phyloP scores from a whole-genome alignment of 2,329 filamentous ascomycete genomes.

The Ceratocystis eucalypticola region DNA sequence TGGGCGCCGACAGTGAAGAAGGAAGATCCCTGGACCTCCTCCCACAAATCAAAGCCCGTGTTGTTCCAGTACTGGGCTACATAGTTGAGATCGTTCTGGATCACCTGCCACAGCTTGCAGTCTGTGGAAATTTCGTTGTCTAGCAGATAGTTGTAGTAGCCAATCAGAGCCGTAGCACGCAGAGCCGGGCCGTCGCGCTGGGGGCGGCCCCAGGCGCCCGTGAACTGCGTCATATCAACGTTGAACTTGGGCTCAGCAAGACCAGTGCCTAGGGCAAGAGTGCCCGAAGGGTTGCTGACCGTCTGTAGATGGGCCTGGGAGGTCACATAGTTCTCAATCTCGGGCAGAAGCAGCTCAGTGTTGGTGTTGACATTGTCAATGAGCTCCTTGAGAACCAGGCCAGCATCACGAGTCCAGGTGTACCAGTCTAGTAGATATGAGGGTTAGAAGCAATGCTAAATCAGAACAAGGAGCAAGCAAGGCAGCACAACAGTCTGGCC shows the following conservation, averaged over 20 bases:
- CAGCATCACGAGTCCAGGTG: constrained; percentile 66
- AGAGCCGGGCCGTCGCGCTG: constrained; percentile 70
- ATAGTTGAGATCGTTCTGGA: constrained; percentile 63
- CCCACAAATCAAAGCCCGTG: constrained; percentile 66
- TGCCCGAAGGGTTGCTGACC: constrained; percentile 56
- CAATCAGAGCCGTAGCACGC: constrained; percentile 57
- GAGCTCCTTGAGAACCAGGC: constrained; percentile 54
- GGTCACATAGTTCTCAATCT: constrained; percentile 55
- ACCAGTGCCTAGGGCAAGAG: constrained; percentile 36
- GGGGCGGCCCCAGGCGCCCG: constrained; percentile 58
- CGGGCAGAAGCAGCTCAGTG: constrained; percentile 42
- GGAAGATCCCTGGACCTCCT: constrained; percentile 61
- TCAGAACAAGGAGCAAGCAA: not conserved
- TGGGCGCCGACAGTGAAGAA: constrained; percentile 65
- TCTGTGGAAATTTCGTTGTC: constrained; percentile 45
- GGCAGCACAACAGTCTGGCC: not conserved
- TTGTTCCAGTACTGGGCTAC: constrained; percentile 59
- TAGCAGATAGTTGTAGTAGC: constrained; percentile 60
- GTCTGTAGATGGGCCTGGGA: constrained; percentile 54
- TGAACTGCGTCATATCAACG: constrained; percentile 49
- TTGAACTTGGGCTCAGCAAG: constrained; percentile 65
- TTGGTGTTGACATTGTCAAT: constrained; percentile 45
- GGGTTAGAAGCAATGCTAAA: not conserved
- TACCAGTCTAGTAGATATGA: constrained; percentile 49
- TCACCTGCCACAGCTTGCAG: constrained; percentile 54